Evolutionary conservation across 179 eudicot species (phyloP).

Genomic region (Sideroxylon spinosum): DNA sequence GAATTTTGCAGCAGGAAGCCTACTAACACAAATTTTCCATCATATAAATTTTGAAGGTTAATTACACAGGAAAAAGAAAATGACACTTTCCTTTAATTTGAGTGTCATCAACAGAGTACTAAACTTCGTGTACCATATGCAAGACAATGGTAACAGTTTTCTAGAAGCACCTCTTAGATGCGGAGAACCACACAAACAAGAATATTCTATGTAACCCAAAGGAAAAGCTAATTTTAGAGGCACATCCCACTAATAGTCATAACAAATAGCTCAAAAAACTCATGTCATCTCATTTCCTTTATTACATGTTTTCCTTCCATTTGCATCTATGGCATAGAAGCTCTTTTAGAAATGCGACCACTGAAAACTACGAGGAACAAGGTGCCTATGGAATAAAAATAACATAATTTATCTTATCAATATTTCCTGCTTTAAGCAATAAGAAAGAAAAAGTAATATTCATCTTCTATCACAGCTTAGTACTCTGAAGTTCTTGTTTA

Average conservation of each 20-base stretch:
- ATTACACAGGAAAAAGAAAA: neutral
- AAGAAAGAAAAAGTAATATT: too few species aligned
- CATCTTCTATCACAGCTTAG: neutral
- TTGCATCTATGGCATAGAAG: neutral
- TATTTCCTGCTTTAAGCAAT: neutral
- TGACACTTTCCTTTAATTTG: neutral
- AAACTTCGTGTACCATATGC: neutral
- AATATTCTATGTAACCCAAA: neutral
- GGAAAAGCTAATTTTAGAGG: neutral
- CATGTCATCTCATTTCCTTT: constrained; percentile 1
- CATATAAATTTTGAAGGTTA: neutral
- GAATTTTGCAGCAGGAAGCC: neutral
- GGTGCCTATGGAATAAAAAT: neutral
- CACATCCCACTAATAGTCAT: neutral
- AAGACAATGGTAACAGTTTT: neutral
- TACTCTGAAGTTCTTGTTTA: neutral
- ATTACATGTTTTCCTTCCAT: neutral
- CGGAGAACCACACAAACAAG: neutral
- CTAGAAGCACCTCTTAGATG: neutral
- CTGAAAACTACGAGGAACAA: too few species aligned
- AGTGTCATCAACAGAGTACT: neutral
- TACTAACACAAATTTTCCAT: neutral
- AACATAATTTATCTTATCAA: neutral
- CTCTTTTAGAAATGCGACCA: neutral
- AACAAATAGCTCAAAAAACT: neutral